Base-by-base conservation (phyloP, 2,329 filamentous ascomycete genomes). In the Pestalotiopsis sp. region DNA sequence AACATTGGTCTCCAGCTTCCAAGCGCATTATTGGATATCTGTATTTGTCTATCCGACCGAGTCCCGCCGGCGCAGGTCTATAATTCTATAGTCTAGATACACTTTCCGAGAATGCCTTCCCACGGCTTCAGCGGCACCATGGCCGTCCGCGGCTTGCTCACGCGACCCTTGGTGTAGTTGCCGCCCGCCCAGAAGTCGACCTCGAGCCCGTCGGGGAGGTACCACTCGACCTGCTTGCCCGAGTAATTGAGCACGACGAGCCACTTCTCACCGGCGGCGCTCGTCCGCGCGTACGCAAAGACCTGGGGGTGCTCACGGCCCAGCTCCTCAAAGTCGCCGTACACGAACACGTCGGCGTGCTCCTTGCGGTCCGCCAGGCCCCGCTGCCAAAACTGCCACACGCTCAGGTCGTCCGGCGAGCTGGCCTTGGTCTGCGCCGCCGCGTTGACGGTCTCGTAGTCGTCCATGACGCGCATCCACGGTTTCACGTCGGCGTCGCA, bases 341-440 rank as follows among this genome's bases (percentile, higher is more conserved):
- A 87, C 1, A 91, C 85, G 68, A 93, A 88, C 9, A 90, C 76
- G 58, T 89, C 85, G 17, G 82, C 82, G 73, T 89, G 82, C 70
- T 85, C 77, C 77, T 88, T 89, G 60, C 90, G 82, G 59, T 88
- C 79, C 66, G 73, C 75, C 57, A 92, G 79, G 71, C 86, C 83
- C 60, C 80, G 77, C 77, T 86, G 86, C 88, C 90, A 92, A 77
- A 91, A 92, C 52, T 84, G 82, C 65, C 89, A 81, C 3, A 91
- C 86, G 9, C 85, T 86, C 17, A 20, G 73, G 31, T 83, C 83
- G 0, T 77, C 69, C 7, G 58, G n/a, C 0, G 77, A 70, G 0
- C 80, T 70, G 0, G 69, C 68, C 49, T 67, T 67, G 63, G 80
- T 71, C 75, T 92, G 90, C 1, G 82, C 80, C 12, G 84, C 83